phyloP scores from a whole-genome alignment of 2,329 filamentous ascomycete species.

The Ceratocystiopsis sp. region DNA sequence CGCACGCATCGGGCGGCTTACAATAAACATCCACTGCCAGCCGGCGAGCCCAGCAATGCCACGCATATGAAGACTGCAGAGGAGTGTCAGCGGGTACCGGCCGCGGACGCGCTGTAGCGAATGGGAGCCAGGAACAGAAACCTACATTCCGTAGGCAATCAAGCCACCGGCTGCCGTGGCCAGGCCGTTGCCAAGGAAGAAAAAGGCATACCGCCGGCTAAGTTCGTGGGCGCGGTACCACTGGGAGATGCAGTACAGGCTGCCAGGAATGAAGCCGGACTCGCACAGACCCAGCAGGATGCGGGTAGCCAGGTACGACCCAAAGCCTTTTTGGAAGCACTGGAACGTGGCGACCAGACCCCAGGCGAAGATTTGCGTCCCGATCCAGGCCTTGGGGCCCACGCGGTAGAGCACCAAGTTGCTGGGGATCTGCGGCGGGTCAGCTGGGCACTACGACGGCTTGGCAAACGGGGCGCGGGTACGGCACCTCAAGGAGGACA shows the following conservation, averaged over 20 bases:
- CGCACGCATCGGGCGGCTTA: background rate
- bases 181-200: constrained; percentile 38
- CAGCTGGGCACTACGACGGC: constrained; percentile 12
- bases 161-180: constrained; percentile 25
- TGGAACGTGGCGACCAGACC: constrained; percentile 37
- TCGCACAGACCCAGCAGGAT: constrained; percentile 32
- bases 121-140: background rate
- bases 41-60: constrained; percentile 29
- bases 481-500: constrained; percentile 5
- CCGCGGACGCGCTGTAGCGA: background rate
- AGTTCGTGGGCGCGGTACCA: constrained; percentile 38
- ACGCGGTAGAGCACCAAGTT: constrained; percentile 29
- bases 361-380: constrained; percentile 34
- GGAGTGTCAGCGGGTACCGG: background rate
- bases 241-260: constrained; percentile 31
- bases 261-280: constrained; percentile 37
- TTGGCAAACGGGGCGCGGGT: constrained; percentile 7
- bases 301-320: constrained; percentile 29
- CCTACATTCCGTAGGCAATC: constrained; percentile 24
- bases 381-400: constrained; percentile 35
- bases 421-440: constrained; percentile 21
- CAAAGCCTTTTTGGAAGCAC: constrained; percentile 30
- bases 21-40: constrained; percentile 39
- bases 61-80: constrained; percentile 24
- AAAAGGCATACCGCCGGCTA: constrained; percentile 33